These are phyloP conservation scores for Ganoderma sp. DNA, from an alignment of 1,284 basidiomycete species.

Conservation along the genomic window DNA sequence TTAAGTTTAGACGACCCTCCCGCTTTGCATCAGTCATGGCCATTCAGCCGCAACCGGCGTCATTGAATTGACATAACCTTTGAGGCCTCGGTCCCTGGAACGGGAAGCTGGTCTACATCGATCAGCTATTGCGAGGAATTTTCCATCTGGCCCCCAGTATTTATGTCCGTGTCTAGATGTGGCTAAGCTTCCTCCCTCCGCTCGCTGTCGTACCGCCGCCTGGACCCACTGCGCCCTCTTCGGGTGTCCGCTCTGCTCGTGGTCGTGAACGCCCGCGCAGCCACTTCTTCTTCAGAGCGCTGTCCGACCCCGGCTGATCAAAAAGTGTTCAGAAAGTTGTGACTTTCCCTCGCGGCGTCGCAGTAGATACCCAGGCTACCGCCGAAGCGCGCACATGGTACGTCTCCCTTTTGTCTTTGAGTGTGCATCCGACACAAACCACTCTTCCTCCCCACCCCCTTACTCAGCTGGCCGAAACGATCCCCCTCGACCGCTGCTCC, in stretches of 20 bases:
- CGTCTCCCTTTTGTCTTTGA: slow-evolving; percentile 4
- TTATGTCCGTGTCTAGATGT: slow-evolving; percentile 29
- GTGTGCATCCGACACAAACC: not conserved
- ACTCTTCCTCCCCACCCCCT: not conserved
- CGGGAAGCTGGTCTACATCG: slow-evolving; percentile 30
- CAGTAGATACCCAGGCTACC: not conserved
- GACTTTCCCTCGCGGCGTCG: slow-evolving; percentile 4
- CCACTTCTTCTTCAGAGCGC: slow-evolving; percentile 16
- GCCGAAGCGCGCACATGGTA: slow-evolving; percentile 15
- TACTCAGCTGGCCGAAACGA: slow-evolving; percentile 17
- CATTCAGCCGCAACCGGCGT: slow-evolving; percentile 26
- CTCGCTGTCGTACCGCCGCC: slow-evolving; percentile 28
- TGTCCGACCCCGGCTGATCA: slow-evolving; percentile 8
- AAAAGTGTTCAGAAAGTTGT: slow-evolving; percentile 12
- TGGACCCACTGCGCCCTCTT: slow-evolving; percentile 16
- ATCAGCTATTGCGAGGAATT: slow-evolving; percentile 20
- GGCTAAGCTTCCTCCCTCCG: slow-evolving; percentile 28
- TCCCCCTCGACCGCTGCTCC: slow-evolving; percentile 17
- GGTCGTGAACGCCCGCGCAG: slow-evolving; percentile 19
- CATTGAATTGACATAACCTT: slow-evolving; percentile 31
- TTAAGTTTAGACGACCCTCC: slow-evolving; percentile 32
- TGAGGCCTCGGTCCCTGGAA: slow-evolving; percentile 29
- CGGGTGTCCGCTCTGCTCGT: slow-evolving; percentile 19
- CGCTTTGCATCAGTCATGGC: slow-evolving; percentile 24
- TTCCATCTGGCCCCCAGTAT: slow-evolving; percentile 25